A percentile compares a stretch with the other conserved stretches of the same genome.
Evolutionary conservation across 164 flowering plant genomes (phyloP).

Genomic region (Aristolochia fimbriata): DNA sequence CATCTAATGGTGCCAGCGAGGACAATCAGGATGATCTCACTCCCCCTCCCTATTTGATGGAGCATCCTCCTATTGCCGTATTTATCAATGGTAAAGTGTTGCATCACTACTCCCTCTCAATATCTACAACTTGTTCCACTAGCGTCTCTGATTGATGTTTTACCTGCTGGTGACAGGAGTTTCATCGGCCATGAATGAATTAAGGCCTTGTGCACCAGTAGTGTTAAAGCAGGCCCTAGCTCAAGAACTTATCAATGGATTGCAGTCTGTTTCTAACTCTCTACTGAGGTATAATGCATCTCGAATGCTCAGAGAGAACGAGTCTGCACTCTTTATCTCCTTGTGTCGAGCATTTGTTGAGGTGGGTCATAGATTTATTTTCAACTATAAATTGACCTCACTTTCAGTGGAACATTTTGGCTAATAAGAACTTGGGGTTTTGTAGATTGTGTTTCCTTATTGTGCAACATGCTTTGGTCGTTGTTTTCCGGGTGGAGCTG

Average conservation of each 20-base stretch:
- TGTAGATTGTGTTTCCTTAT: slow-evolving; percentile 76
- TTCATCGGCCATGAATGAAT: slow-evolving; percentile 89
- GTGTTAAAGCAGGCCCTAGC: slow-evolving; percentile 73
- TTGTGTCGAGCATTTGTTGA: slow-evolving; percentile 88
- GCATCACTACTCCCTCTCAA: background rate
- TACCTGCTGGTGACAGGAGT: slow-evolving; percentile 42
- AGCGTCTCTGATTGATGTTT: background rate
- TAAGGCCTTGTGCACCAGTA: slow-evolving; percentile 97
- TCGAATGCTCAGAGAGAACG: slow-evolving; percentile 73
- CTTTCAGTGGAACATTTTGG: background rate
- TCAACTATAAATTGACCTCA: background rate
- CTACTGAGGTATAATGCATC: slow-evolving; percentile 66
- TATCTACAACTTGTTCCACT: background rate
- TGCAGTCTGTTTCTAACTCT: slow-evolving; percentile 77
- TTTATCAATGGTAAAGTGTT: slow-evolving; percentile 68
- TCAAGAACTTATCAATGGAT: slow-evolving; percentile 70
- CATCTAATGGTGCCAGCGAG: slow-evolving; percentile 47
- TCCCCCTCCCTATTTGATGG: slow-evolving; percentile 90
- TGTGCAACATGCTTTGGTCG: slow-evolving; percentile 88
- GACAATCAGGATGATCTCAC: slow-evolving; percentile 78
- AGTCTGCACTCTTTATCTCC: slow-evolving; percentile 70
- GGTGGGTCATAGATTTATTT: slow-evolving; percentile 28
- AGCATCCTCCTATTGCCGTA: slow-evolving; percentile 97
- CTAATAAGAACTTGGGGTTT: background rate
- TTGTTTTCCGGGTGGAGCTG: slow-evolving; percentile 76